phyloP scores from a whole-genome alignment of 768 basidiomycete species.

The Calocybe cyanea region DNA sequence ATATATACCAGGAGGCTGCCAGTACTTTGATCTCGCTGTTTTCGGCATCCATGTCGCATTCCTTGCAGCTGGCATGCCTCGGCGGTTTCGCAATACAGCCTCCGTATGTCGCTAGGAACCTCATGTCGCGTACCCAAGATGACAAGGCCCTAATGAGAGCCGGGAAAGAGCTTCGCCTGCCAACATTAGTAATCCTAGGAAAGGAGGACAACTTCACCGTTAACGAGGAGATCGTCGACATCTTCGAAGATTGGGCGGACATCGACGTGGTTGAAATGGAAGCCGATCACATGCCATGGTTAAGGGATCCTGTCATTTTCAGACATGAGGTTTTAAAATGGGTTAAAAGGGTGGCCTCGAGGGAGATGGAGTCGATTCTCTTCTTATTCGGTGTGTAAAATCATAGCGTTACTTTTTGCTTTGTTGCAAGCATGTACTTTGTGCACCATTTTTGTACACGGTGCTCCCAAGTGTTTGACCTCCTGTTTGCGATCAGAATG shows the following conservation, averaged over 20 bases:
- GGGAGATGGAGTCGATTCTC: neutral
- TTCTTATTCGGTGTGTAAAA: no score
- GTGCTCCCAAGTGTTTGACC: no score
- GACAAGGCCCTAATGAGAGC: slow-evolving; percentile 19
- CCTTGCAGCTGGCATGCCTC: slow-evolving; percentile 17
- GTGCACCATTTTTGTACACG: no score
- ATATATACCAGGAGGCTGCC: slow-evolving; percentile 20
- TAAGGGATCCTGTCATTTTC: slow-evolving; percentile 20
- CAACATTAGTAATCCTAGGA: slow-evolving; percentile 24
- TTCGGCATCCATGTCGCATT: slow-evolving; percentile 13
- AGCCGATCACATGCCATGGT: slow-evolving; percentile 28
- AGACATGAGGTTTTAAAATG: slow-evolving; percentile 20
- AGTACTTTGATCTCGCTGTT: slow-evolving; percentile 17
- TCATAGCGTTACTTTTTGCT: no score
- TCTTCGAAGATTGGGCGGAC: slow-evolving; percentile 22
- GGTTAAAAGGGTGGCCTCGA: slow-evolving; percentile 15
- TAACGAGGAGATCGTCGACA: slow-evolving; percentile 19
- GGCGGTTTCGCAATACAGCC: slow-evolving; percentile 24
- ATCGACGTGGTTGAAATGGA: slow-evolving; percentile 21
- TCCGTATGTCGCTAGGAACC: slow-evolving; percentile 16
- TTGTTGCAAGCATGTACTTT: no score
- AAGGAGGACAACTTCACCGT: slow-evolving; percentile 21
- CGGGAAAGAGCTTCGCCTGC: slow-evolving; percentile 20
- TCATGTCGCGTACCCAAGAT: slow-evolving; percentile 23
- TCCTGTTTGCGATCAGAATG: no score